These are phyloP conservation scores for Emericellopsis terricola DNA, from an alignment of 495 filamentous ascomycete species.

Conservation along the genomic window DNA sequence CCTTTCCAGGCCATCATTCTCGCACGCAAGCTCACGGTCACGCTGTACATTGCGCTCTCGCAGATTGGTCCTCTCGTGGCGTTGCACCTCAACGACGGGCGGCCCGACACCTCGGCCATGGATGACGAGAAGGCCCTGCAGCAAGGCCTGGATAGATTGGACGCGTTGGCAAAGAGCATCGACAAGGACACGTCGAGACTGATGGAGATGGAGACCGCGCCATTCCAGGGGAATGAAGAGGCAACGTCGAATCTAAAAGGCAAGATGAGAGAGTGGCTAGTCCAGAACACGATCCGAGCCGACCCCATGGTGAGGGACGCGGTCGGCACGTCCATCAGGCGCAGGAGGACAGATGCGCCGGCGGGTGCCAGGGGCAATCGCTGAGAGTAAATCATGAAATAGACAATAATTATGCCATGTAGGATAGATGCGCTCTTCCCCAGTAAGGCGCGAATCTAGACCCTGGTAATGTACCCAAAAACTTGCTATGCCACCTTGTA, in stretches of 20 bases:
- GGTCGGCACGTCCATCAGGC: slow-evolving; percentile 40
- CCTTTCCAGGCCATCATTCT: slow-evolving; percentile 73
- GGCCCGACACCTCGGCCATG: slow-evolving; percentile 3
- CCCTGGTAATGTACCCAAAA: too few relatives aligned
- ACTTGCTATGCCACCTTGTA: too few relatives aligned
- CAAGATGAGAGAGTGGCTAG: slow-evolving; percentile 59
- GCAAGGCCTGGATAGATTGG: slow-evolving; percentile 38
- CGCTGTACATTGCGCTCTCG: slow-evolving; percentile 79
- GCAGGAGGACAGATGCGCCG: slow-evolving; percentile 36
- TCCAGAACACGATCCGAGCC: slow-evolving; percentile 51
- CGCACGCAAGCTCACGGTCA: slow-evolving; percentile 58
- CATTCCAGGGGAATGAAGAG: slow-evolving; percentile 58
- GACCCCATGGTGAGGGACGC: slow-evolving; percentile 65
- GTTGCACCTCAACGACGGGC: slow-evolving; percentile 11
- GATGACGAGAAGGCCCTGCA: slow-evolving; percentile 16
- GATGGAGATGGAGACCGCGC: slow-evolving; percentile 59
- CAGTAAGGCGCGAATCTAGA: too few relatives aligned
- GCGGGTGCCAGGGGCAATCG: slow-evolving; percentile 34
- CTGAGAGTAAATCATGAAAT: neutral
- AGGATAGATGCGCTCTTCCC: too few relatives aligned
- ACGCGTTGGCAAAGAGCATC: slow-evolving; percentile 28
- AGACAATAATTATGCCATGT: slow-evolving; percentile 2
- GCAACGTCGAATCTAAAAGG: slow-evolving; percentile 37
- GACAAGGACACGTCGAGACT: slow-evolving; percentile 53
- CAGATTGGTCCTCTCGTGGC: slow-evolving; percentile 53